Evolutionary conservation across 768 basidiomycete species (phyloP), one percentile per base, ranked within the genome.

Genomic region (Russula vinacea): DNA sequence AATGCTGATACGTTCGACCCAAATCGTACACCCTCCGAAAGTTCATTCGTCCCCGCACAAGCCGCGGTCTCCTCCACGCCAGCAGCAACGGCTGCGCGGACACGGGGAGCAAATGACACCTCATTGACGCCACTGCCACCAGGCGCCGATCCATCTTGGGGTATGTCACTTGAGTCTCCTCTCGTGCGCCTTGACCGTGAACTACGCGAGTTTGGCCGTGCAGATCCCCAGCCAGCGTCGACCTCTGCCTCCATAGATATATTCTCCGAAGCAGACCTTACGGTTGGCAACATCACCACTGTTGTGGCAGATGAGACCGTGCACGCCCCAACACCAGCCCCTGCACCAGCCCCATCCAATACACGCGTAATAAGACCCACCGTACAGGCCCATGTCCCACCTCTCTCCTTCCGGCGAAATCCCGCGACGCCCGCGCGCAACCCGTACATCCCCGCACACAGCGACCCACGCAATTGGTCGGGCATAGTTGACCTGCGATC

Each of bases 51-150:
- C 73, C 89, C 89, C 16, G 79, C 80, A 4, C 83, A 86, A 56
- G 89, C 81, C 9, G 88, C 88, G 0, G 78, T 88, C 60, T 89
- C 90, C 1, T 93, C 91, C 2, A 93, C 92, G 1, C 92, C 92
- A 19, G 87, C 89, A 10, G 83, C 64, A 51, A 51, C 47, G 5
- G 24, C 33, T 32, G 55, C 54, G 1, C 37, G 54, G 8, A 40
- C 59, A 17, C 40, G 39, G 40, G 42, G 32, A 32, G n/a, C 32
- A 14, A 61, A 51, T 40, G 52, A 60, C 44, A 29, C 49, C 16
- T 61, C 60, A 6, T 65, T 56, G 33, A 51, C 59, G 8, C 19
- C 64, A 16, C 47, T 37, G 16, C 54, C 59, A 2, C 33, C 59
- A 19, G 5, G 14, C 17, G 14, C 72, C 5, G 79, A 79, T 16